Percentiles rank a stretch among this genome's conserved stretches.
Conservation (phyloP, 148 eudicot genomes). For the Camellia lanceoleosa region DNA sequence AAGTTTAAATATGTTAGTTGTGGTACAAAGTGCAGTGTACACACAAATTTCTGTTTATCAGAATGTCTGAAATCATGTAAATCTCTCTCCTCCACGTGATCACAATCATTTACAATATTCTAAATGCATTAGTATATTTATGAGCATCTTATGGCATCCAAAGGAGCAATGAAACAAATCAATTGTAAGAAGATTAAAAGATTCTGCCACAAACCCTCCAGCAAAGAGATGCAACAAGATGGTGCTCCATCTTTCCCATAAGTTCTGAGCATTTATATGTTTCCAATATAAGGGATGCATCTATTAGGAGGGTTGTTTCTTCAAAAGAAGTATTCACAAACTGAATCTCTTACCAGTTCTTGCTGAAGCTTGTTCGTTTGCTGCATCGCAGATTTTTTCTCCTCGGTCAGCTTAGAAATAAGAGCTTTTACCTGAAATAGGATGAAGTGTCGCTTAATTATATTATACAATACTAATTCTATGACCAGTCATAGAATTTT, state of each 20-base stretch:
- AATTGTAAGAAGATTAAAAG: not conserved
- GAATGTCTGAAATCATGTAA: not conserved
- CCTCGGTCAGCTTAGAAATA: constrained; percentile 66
- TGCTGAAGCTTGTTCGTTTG: constrained; percentile 64
- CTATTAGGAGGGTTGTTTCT: not conserved
- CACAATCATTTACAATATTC: not conserved
- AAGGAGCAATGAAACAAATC: not conserved
- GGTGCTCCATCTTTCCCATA: not conserved
- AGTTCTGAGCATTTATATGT: not conserved
- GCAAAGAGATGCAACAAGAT: not conserved
- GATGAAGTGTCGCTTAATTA: not conserved
- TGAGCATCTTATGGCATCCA: not conserved
- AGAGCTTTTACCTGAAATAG: constrained; percentile 49
- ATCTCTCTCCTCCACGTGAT: not conserved
- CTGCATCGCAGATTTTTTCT: constrained; percentile 59
- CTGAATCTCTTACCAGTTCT: constrained; percentile 58
- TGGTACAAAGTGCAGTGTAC: not conserved
- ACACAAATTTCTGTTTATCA: not conserved
- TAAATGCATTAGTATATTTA: not conserved
- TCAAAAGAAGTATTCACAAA: not conserved
- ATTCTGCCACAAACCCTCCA: not conserved
- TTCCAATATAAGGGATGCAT: not conserved
- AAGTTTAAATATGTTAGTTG: not conserved
- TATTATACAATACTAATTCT: not conserved
- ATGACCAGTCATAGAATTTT: too few relatives aligned